Evolutionary conservation across 352 stramenopile species (phyloP), one percentile per base, ranked within the genome.

Genomic region (Phytophthora syringae): DNA sequence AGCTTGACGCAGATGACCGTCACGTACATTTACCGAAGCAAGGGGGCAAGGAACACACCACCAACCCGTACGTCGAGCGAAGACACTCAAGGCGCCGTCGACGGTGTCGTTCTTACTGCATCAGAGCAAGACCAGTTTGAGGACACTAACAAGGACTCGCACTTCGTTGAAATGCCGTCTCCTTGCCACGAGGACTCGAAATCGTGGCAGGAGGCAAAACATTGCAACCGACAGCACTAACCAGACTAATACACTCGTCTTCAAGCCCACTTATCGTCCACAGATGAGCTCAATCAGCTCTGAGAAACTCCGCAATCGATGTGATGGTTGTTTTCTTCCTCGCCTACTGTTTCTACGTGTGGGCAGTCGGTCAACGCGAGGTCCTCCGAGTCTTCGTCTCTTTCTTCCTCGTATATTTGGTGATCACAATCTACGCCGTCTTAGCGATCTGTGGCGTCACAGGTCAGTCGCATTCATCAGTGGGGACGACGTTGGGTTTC

Each of bases 281-380:
- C 52, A 25, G 62, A 82, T 7, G 66, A 1, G 22, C n/a, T n/a
- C n/a, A n/a, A n/a, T n/a, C n/a, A n/a, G n/a, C n/a, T n/a, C n/a
- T n/a, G n/a, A n/a, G n/a, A n/a, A n/a, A n/a, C n/a, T n/a, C n/a
- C n/a, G n/a, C n/a, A n/a, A n/a, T n/a, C n/a, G n/a, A n/a, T 77
- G 39, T 62, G 60, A 22, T 72, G 76, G 34, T 88, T 4, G 74
- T 65, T 16, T 37, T 59, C 2, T 49, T 72, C n/a, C 72, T 79
- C 60, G 57, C 81, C 16, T 60, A 50, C 25, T 61, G 82, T 42
- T 84, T 70, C 49, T 84, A 81, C 45, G 52, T 52, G 20, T 84
- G 56, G 53, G 70, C 59, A 22, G 47, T 39, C 4, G 55, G 74
- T 59, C 67, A 76, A 30, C 55, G 42, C 6, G 56, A 65, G 27